phyloP scores from a whole-genome alignment of 2,329 filamentous ascomycete species.

The Fusarium nodosum region DNA sequence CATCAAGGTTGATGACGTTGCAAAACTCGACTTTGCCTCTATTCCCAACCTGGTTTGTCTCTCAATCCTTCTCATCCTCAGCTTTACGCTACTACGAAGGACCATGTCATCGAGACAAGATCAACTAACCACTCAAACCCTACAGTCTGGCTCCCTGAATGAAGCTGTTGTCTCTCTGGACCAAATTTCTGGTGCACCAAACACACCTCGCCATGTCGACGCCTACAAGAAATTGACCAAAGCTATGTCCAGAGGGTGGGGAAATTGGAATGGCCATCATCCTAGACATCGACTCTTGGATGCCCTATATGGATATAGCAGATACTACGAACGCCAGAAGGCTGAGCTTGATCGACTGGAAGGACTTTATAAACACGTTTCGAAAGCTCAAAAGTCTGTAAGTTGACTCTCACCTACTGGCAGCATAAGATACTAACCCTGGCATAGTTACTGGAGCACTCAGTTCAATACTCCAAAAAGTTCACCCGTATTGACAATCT shows the following conservation, averaged over 20 bases:
- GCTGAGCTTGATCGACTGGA: conserved; percentile 55
- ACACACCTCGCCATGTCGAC: conserved; percentile 48
- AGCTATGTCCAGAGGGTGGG: conserved; percentile 50
- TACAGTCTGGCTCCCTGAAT: conserved; percentile 22
- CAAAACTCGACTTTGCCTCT: conserved; percentile 26
- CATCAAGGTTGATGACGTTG: conserved; percentile 24
- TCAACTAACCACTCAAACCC: conserved; percentile 21
- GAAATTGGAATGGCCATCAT: conserved; percentile 55
- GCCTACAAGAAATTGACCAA: conserved; percentile 52
- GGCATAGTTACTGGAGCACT: conserved; percentile 65
- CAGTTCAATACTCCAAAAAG: conserved; percentile 69
- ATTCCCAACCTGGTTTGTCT: conserved; percentile 39
- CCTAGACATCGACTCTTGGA: conserved; percentile 58
- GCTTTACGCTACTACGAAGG: background rate
- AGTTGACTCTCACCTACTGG: rapidly evolving
- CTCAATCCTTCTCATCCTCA: conserved; percentile 8
- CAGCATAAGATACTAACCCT: background rate
- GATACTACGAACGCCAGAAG: conserved; percentile 54
- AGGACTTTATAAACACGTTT: conserved; percentile 55
- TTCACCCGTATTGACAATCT: conserved; percentile 60
- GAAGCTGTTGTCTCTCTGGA: conserved; percentile 49
- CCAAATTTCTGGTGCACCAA: conserved; percentile 38
- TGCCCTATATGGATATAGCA: conserved; percentile 56
- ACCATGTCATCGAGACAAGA: conserved; percentile 1
- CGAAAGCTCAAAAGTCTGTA: conserved; percentile 53